Conservation (phyloP, 805 yeast genomes). For the Myxozyma geophila region DNA sequence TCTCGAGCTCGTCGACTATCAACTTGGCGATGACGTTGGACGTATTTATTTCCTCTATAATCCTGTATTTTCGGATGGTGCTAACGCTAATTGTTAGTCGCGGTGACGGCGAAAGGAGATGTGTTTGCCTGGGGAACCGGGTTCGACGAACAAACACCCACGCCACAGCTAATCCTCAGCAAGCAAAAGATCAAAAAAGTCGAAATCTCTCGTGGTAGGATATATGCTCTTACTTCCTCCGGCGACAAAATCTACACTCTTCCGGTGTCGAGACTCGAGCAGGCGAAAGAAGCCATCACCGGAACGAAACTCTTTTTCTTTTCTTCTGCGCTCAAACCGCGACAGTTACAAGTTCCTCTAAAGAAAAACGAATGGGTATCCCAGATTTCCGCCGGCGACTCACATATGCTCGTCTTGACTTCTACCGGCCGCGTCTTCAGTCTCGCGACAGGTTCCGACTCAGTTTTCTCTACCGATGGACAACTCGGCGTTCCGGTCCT, state of each 20-base stretch:
- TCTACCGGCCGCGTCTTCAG: conserved; percentile 64
- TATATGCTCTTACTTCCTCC: conserved; percentile 50
- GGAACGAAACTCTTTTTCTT: neutral
- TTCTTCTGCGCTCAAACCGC: neutral
- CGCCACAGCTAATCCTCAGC: conserved; percentile 49
- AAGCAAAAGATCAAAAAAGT: conserved; percentile 54
- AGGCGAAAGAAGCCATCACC: neutral
- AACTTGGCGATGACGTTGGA: conserved; percentile 52
- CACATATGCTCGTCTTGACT: conserved; percentile 70
- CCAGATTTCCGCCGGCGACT: conserved; percentile 62
- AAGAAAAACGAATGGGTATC: conserved; percentile 57
- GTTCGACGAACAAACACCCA: conserved; percentile 41
- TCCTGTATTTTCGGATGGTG: neutral
- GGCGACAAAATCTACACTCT: conserved; percentile 48
- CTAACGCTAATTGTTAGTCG: conserved; percentile 44
- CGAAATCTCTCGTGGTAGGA: conserved; percentile 57
- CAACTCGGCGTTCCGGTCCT: conserved; percentile 73
- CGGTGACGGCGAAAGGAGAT: conserved; percentile 71
- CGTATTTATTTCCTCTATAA: conserved; percentile 11
- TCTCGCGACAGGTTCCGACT: conserved; percentile 58
- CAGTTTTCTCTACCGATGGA: conserved; percentile 58
- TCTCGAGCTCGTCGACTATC: conserved; percentile 60
- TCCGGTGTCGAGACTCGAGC: conserved; percentile 41
- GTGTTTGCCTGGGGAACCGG: conserved; percentile 72
- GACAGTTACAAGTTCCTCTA: conserved; percentile 35